Conservation (phyloP, 1,139 yeast species). For the Arxiozyma heterogenica region DNA sequence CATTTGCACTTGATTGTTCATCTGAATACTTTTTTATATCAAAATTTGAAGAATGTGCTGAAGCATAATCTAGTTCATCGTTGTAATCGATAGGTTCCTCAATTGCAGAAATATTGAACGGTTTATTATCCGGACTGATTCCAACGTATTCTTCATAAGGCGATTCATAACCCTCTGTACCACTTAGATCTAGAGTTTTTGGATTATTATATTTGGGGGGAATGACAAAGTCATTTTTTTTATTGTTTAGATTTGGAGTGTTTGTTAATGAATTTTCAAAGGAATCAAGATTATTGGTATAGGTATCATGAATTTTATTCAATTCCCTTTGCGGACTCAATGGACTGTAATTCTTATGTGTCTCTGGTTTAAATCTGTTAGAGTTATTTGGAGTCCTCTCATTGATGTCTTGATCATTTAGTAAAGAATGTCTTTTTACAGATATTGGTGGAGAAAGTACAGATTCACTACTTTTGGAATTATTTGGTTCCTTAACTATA, state of each 20-base stretch:
- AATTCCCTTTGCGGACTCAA: not conserved
- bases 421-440: not conserved
- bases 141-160: conserved; percentile 25
- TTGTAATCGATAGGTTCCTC: conserved; percentile 16
- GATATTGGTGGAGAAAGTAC: not conserved
- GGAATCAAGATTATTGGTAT: not conserved
- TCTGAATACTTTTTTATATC: not conserved
- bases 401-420: not conserved
- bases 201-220: not conserved
- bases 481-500: no score
- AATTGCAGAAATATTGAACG: conserved; percentile 21
- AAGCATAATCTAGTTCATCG: conserved; percentile 7
- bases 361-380: not conserved
- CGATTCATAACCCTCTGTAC: conserved; percentile 8
- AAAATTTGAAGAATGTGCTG: conserved; percentile 2
- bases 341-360: not conserved
- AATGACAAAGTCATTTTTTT: not conserved
- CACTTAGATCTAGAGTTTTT: not conserved
- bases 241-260: not conserved
- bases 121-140: conserved; percentile 14
- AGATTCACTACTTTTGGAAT: not conserved
- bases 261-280: not conserved
- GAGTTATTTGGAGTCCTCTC: not conserved
- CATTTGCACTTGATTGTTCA: not conserved
- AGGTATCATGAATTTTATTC: not conserved